A percentile compares a stretch with the other conserved stretches of the same genome.
These are phyloP conservation scores for Fusarium incarnatum DNA, from an alignment of 2,329 filamentous ascomycete genomes.

Conservation along the genomic window DNA sequence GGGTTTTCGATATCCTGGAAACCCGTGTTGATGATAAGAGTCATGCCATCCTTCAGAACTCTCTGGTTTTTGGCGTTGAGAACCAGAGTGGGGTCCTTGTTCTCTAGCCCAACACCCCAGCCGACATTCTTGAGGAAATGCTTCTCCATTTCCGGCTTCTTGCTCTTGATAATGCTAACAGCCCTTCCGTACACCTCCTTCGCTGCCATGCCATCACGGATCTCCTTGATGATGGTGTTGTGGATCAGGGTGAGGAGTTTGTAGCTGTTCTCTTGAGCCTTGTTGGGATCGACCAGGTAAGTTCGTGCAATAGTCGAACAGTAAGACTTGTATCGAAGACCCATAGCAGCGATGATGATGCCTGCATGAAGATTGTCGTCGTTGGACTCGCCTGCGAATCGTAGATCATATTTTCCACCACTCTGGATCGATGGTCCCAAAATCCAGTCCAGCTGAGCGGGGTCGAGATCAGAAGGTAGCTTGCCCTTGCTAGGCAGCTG, in stretches of 20 bases:
- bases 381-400: conserved; percentile 81
- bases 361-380: conserved; percentile 87
- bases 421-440: conserved; percentile 92
- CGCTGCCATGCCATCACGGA: conserved; percentile 84
- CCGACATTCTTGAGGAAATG: conserved; percentile 94
- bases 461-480: conserved; percentile 87
- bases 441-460: conserved; percentile 92
- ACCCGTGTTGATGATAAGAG: conserved; percentile 88
- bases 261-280: conserved; percentile 94
- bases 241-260: conserved; percentile 87
- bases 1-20: conserved; percentile 91
- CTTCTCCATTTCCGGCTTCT: conserved; percentile 95
- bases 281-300: conserved; percentile 96
- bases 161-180: conserved; percentile 80
- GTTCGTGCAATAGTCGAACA: conserved; percentile 92
- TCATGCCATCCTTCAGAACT: conserved; percentile 95
- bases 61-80: conserved; percentile 89
- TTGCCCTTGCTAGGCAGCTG: conserved; percentile 77
- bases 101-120: conserved; percentile 92
- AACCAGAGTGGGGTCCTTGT: conserved; percentile 83
- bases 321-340: conserved; percentile 95
- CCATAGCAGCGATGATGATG: conserved; percentile 92
- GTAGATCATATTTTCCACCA: conserved; percentile 93
- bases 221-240: conserved; percentile 88
- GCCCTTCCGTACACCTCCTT: conserved; percentile 96